Percentiles rank a stretch among this genome's conserved stretches.
Conservation (phyloP, 352 stramenopile genomes). For the Globisporangium canariense region DNA sequence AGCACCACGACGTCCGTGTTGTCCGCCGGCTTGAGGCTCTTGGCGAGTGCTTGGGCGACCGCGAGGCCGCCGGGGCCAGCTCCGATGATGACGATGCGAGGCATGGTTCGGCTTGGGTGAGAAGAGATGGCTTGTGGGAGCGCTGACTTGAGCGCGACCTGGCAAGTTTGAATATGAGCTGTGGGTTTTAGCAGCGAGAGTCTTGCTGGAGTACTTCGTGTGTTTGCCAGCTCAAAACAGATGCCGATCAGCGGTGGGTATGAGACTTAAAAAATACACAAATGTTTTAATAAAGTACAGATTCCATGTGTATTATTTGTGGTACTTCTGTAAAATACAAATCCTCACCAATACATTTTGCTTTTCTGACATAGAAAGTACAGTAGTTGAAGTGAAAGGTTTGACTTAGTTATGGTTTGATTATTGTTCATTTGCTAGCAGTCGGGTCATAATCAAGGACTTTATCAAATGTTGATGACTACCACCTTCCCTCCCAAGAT, state of each 20-base stretch:
- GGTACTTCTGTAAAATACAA: too few species aligned
- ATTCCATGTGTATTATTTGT: too few species aligned
- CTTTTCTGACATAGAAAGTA: too few species aligned
- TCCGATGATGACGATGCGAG: constrained; percentile 53
- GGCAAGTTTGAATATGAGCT: background rate
- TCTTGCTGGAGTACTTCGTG: background rate
- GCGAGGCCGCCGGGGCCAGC: constrained; percentile 51
- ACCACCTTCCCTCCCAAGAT: too few species aligned
- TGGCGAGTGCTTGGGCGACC: constrained; percentile 35
- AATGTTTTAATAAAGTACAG: too few species aligned
- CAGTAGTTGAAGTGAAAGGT: too few species aligned
- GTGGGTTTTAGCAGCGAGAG: background rate
- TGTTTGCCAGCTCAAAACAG: background rate
- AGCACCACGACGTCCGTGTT: constrained; percentile 48
- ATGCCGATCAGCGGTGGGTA: background rate
- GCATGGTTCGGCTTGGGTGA: constrained; percentile 1
- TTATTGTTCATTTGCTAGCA: too few species aligned
- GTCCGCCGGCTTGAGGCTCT: constrained; percentile 31
- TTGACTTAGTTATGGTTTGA: too few species aligned
- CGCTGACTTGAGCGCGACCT: background rate
- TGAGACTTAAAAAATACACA: too few species aligned
- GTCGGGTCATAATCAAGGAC: too few species aligned
- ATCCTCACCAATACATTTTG: too few species aligned
- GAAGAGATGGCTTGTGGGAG: background rate
- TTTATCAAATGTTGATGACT: too few species aligned